Percentiles rank a stretch among this genome's conserved stretches.
These are phyloP conservation scores for Platismatia glauca DNA, from an alignment of 495 filamentous ascomycete species.

Conservation along the genomic window DNA sequence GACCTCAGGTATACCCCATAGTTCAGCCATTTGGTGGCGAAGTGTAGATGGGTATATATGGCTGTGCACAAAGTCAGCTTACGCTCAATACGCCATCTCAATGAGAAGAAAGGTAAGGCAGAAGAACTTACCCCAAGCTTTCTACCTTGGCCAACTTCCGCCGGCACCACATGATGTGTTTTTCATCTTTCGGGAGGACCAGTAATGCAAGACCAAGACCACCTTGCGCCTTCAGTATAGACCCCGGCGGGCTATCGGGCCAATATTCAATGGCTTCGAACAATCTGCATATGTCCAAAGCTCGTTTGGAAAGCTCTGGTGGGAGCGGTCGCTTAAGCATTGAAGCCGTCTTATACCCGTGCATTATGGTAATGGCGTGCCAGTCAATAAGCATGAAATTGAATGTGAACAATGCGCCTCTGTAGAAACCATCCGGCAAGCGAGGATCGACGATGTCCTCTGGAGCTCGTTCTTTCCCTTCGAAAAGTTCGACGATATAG, in stretches of 20 bases:
- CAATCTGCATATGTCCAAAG: constrained; percentile 62
- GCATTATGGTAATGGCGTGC: constrained; percentile 70
- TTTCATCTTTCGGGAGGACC: constrained; percentile 64
- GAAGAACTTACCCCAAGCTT: constrained; percentile 61
- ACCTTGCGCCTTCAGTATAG: constrained; percentile 63
- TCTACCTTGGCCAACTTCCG: constrained; percentile 73
- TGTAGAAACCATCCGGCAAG: constrained; percentile 54
- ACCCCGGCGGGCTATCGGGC: constrained; percentile 59
- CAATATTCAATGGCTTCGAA: constrained; percentile 69
- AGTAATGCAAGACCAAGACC: constrained; percentile 66
- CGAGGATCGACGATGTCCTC: constrained; percentile 69
- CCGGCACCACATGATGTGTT: constrained; percentile 74
- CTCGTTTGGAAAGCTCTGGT: constrained; percentile 48
- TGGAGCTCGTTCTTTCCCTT: constrained; percentile 40
- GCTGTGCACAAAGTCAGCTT: constrained; percentile 36
- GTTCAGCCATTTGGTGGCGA: constrained; percentile 60
- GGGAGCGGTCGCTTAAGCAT: constrained; percentile 41
- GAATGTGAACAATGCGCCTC: constrained; percentile 57
- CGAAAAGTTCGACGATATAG: constrained; percentile 51
- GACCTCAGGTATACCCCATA: constrained; percentile 60
- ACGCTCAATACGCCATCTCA: neutral
- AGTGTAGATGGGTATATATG: constrained; percentile 73
- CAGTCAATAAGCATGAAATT: constrained; percentile 73
- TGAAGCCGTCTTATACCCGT: constrained; percentile 58
- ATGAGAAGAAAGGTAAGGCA: neutral